Conservation (phyloP, 2,329 filamentous ascomycete genomes). For the Cladophialophora chaetospira region DNA sequence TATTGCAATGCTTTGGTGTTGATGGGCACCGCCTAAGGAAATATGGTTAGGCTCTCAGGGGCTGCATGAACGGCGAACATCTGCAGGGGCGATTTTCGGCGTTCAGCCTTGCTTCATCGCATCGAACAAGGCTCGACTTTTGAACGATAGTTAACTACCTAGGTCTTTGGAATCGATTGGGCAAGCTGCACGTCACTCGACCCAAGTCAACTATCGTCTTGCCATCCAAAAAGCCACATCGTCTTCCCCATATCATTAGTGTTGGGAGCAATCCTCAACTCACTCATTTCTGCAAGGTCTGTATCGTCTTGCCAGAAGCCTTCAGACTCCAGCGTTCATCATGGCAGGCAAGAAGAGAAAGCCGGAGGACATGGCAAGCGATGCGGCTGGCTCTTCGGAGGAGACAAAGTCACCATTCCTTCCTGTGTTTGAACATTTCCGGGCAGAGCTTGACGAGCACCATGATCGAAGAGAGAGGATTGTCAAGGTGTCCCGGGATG, state of each 20-base stretch:
- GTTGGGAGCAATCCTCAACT: no score
- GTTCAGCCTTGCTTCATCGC: no score
- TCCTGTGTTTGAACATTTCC: slow-evolving; percentile 81
- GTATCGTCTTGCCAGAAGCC: neutral
- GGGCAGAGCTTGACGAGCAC: slow-evolving; percentile 87
- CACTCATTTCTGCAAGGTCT: neutral
- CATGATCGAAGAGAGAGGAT: slow-evolving; percentile 89
- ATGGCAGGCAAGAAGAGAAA: slow-evolving; percentile 34
- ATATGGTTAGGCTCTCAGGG: neutral
- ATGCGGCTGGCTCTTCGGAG: slow-evolving; percentile 5
- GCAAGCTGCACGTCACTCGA: no score
- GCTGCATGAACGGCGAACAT: neutral
- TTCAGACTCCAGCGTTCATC: slow-evolving; percentile 1
- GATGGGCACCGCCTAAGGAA: no score
- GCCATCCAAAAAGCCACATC: no score
- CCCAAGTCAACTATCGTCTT: no score
- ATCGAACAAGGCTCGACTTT: no score
- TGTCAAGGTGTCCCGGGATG: slow-evolving; percentile 87
- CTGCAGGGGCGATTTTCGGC: no score
- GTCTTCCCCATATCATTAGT: neutral
- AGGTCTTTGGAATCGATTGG: no score
- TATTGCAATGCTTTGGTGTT: neutral
- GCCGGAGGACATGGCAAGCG: slow-evolving; percentile 25
- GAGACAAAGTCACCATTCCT: slow-evolving; percentile 48
- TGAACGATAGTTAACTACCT: no score